A percentile compares a stretch with the other conserved stretches of the same genome.
Conservation (phyloP, 768 basidiomycete species). For the Myochromella boudieri region DNA sequence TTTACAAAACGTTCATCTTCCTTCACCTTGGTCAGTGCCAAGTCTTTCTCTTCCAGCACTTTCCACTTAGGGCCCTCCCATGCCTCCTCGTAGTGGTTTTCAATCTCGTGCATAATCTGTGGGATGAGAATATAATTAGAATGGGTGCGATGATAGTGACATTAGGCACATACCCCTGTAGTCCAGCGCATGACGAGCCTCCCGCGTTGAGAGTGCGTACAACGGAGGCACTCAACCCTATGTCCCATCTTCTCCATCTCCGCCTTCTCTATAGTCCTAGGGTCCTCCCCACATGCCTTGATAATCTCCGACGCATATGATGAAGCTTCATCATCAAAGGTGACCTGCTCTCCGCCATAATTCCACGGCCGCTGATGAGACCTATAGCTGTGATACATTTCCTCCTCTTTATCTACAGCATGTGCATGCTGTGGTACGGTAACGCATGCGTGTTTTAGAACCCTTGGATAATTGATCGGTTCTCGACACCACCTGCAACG, state of each 20-base stretch:
- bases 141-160: too few relatives aligned
- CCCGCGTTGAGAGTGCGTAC: constrained; percentile 17
- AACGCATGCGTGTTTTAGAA: constrained; percentile 28
- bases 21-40: too few relatives aligned
- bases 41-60: too few relatives aligned
- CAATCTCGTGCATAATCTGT: too few relatives aligned
- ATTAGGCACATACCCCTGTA: constrained; percentile 28
- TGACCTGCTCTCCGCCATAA: constrained; percentile 21
- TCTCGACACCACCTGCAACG: constrained; percentile 29
- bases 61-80: too few relatives aligned
- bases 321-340: constrained; percentile 28
- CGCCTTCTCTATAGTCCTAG: constrained; percentile 15
- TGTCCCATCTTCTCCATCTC: constrained; percentile 25
- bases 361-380: constrained; percentile 3
- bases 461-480: constrained; percentile 29
- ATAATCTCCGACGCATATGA: constrained; percentile 22
- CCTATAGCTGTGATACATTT: constrained; percentile 5
- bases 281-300: constrained; percentile 25
- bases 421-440: neutral
- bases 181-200: constrained; percentile 31
- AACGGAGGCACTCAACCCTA: constrained; percentile 31
- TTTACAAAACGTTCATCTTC: too few relatives aligned
- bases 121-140: too few relatives aligned
- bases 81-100: too few relatives aligned
- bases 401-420: constrained; percentile 11